A percentile compares a stretch with the other conserved stretches of the same genome.
These are phyloP conservation scores for Apophysomyces elegans DNA, from an alignment of 371 early-diverging fungal species.

Conservation along the genomic window DNA sequence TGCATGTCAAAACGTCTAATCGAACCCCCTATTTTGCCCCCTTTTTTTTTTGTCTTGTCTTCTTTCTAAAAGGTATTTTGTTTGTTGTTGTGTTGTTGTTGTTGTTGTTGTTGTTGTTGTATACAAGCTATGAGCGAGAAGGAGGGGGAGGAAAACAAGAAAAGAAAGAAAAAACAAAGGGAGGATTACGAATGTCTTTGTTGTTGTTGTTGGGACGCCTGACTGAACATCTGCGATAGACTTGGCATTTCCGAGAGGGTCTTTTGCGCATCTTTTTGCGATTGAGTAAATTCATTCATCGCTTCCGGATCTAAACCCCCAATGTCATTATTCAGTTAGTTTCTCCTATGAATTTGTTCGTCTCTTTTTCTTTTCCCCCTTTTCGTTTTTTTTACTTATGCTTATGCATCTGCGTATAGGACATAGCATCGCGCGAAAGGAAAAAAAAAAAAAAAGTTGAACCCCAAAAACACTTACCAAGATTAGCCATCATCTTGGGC, in stretches of 20 bases:
- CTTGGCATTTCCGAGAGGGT: slow-evolving; percentile 47
- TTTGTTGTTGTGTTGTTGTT: too few relatives aligned
- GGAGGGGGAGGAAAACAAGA: neutral
- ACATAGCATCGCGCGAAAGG: neutral
- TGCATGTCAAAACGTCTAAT: too few relatives aligned
- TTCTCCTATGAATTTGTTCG: neutral
- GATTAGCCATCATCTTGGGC: slow-evolving; percentile 52
- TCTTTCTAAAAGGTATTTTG: too few relatives aligned
- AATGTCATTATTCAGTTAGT: neutral
- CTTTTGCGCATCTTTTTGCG: slow-evolving; percentile 46
- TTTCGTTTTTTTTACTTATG: too few relatives aligned
- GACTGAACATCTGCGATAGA: slow-evolving; percentile 39
- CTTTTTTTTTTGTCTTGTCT: too few relatives aligned
- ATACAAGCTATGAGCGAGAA: too few relatives aligned
- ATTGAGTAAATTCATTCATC: slow-evolving; percentile 39
- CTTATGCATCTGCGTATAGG: neutral
- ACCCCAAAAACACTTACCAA: slow-evolving; percentile 31
- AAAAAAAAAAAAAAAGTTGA: neutral
- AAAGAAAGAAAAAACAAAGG: neutral
- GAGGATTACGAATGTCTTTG: neutral
- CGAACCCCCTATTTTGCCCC: too few relatives aligned
- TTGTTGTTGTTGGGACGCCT: slow-evolving; percentile 16
- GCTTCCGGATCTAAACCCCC: slow-evolving; percentile 41
- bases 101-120: too few relatives aligned
- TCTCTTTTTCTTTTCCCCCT: too few relatives aligned